Evolutionary conservation across 805 yeast species (phyloP).

Genomic region (Schwanniomyces sp.): DNA sequence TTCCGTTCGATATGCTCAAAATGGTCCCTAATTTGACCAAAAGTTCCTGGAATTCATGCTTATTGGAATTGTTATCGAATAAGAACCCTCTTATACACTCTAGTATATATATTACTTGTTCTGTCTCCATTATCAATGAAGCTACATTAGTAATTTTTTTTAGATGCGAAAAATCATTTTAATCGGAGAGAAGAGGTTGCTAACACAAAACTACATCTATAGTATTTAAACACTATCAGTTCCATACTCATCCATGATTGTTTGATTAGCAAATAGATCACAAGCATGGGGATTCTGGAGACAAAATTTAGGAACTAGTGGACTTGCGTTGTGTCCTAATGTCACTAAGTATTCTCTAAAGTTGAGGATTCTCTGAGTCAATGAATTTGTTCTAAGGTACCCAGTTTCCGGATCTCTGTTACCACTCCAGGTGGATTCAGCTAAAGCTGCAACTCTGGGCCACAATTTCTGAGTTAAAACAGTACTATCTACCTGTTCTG

Average conservation of each 20-base stretch:
- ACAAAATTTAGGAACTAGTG: conserved; percentile 39
- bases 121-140: not conserved
- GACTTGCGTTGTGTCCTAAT: conserved; percentile 29
- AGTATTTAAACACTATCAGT: not conserved
- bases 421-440: conserved; percentile 43
- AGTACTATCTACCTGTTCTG: conserved; percentile 35
- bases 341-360: conserved; percentile 40
- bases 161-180: not conserved
- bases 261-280: conserved; percentile 19
- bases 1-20: conserved; percentile 3
- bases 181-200: not conserved
- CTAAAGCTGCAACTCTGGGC: conserved; percentile 44
- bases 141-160: not conserved
- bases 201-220: not conserved
- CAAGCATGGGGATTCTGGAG: conserved; percentile 37
- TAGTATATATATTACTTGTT: not conserved
- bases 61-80: not conserved
- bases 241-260: conserved; percentile 6
- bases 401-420: conserved; percentile 30
- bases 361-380: conserved; percentile 36
- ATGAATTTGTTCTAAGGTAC: conserved; percentile 20
- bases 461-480: conserved; percentile 32
- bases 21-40: conserved; percentile 4
- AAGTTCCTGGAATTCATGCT: not conserved
- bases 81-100: not conserved